Evolutionary conservation across 495 filamentous ascomycete genomes (phyloP).

Genomic region (Ramalina peruviana): DNA sequence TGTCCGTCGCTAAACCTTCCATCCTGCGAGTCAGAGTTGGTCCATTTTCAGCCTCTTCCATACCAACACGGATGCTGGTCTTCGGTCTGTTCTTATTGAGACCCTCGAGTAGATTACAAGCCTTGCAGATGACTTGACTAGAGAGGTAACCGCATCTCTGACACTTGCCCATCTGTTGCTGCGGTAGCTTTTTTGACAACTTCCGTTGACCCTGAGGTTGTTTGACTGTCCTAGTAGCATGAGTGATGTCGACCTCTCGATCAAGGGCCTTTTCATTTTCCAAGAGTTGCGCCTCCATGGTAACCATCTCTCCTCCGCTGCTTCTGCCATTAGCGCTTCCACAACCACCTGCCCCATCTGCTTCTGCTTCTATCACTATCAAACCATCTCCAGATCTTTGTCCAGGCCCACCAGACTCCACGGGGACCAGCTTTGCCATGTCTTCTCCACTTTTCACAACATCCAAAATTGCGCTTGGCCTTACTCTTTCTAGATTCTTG

Average conservation of each 20-base stretch:
- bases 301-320: constrained; percentile 77
- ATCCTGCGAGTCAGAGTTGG: constrained; percentile 40
- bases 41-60: constrained; percentile 36
- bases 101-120: constrained; percentile 78
- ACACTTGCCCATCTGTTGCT: constrained; percentile 73
- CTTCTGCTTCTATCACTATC: constrained; percentile 26
- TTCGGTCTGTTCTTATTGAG: constrained; percentile 82
- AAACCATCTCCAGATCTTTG: constrained; percentile 12
- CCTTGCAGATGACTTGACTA: constrained; percentile 89
- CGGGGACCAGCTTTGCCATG: constrained; percentile 77
- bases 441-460: constrained; percentile 91
- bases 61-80: constrained; percentile 49
- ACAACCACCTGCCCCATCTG: constrained; percentile 57
- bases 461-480: constrained; percentile 87
- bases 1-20: constrained; percentile 26
- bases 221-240: constrained; percentile 16
- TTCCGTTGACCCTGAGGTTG: background rate
- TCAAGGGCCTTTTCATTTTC: constrained; percentile 50
- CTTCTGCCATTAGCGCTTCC: constrained; percentile 57
- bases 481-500: constrained; percentile 84
- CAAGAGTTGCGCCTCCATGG: constrained; percentile 68
- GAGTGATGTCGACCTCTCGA: constrained; percentile 58
- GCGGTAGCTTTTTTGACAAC: constrained; percentile 27
- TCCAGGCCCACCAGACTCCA: constrained; percentile 28
- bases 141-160: constrained; percentile 88